Evolutionary conservation across 2,329 filamentous ascomycete genomes (phyloP).

Genomic region (Ceratocystis colombiana): DNA sequence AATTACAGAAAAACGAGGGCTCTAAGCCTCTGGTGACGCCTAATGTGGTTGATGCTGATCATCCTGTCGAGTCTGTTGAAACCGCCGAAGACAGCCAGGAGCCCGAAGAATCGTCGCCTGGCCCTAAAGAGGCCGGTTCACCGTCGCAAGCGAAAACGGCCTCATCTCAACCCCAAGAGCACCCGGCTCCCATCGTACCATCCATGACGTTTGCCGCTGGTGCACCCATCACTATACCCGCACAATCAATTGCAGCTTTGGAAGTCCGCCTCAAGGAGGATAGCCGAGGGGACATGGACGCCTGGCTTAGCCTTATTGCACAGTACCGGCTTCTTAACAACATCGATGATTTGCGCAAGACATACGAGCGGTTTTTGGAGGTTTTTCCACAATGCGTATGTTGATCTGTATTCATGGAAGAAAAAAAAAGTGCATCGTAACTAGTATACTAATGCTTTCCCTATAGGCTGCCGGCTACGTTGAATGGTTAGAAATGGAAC

Average conservation of each 20-base stretch:
- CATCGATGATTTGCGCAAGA: slow-evolving; percentile 65
- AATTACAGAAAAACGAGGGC: no score
- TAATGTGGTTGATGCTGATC: background rate
- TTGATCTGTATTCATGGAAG: slow-evolving; percentile 29
- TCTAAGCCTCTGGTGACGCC: background rate
- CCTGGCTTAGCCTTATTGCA: slow-evolving; percentile 78
- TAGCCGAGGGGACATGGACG: slow-evolving; percentile 81
- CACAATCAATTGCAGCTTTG: slow-evolving; percentile 56
- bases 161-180: background rate
- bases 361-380: slow-evolving; percentile 78
- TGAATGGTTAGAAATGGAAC: slow-evolving; percentile 78
- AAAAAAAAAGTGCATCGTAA: slow-evolving; percentile 24
- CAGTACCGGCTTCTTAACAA: slow-evolving; percentile 76
- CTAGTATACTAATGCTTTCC: background rate
- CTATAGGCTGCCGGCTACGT: slow-evolving; percentile 85
- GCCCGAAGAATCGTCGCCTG: background rate
- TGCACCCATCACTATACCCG: slow-evolving; percentile 16
- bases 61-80: slow-evolving; percentile 11
- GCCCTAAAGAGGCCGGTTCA: background rate
- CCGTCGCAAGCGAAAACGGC: background rate
- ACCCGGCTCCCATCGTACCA: slow-evolving; percentile 2
- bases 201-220: slow-evolving; percentile 14
- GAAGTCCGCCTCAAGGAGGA: slow-evolving; percentile 90
- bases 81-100: slow-evolving; percentile 14
- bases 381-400: slow-evolving; percentile 86